Evolutionary conservation across 352 stramenopile genomes (phyloP).

Genomic region (Phytophthora sojae): DNA sequence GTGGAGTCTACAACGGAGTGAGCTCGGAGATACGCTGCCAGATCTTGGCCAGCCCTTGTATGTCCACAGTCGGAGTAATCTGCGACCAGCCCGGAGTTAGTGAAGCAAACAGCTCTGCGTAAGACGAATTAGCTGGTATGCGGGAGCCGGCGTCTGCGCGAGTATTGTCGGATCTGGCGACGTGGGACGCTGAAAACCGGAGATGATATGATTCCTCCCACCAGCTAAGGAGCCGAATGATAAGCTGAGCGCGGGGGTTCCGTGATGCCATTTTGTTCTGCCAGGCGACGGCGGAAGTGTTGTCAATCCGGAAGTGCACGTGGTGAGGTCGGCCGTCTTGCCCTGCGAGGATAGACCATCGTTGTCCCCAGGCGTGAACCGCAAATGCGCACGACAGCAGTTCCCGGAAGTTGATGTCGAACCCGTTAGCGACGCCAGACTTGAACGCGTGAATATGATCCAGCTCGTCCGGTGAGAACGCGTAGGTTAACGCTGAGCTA

Average conservation of each 20-base stretch:
- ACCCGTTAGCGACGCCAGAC: neutral
- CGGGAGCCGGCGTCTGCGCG: constrained; percentile 11
- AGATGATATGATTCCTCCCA: constrained; percentile 6
- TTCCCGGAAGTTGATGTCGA: constrained; percentile 38
- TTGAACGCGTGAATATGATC: neutral
- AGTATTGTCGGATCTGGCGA: neutral
- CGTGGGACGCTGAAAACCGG: constrained; percentile 17
- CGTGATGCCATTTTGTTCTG: constrained; percentile 12
- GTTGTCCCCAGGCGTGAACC: constrained; percentile 11
- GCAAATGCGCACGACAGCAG: constrained; percentile 24
- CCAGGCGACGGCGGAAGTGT: constrained; percentile 1
- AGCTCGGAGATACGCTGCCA: constrained; percentile 19
- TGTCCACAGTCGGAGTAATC: neutral
- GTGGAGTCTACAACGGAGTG: constrained; percentile 12
- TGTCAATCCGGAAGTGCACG: constrained; percentile 32
- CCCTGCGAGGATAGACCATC: neutral
- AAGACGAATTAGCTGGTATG: neutral
- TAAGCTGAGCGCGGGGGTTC: constrained; percentile 17
- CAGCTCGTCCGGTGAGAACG: neutral
- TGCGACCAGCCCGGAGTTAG: constrained; percentile 14
- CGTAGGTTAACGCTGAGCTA: neutral
- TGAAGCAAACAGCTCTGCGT: constrained; percentile 8
- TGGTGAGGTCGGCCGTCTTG: constrained; percentile 4
- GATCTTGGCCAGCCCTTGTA: constrained; percentile 1
- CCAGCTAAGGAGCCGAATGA: neutral